Base-by-base conservation (phyloP, 164 flowering plant species). In the Kalanchoe fedtschenkoi region DNA sequence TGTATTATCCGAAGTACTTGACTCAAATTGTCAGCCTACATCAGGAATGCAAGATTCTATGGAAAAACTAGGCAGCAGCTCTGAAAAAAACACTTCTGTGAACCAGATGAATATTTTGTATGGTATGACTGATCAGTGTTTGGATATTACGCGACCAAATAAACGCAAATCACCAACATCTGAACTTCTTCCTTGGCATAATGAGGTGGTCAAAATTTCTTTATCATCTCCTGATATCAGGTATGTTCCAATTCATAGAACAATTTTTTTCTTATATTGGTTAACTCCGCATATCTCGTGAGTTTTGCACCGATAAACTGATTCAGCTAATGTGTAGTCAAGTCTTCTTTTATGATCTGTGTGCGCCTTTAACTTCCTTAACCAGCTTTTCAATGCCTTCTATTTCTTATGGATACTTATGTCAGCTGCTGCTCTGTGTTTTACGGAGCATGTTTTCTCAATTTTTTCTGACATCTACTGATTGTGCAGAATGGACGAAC, bases 401-500 rank as follows among this genome's bases (percentile, higher is more conserved):
- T 19, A 44, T 44, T n/a, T 7, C 9, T 44, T 44, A 2, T 19
- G 10, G 22, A 17, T n/a, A n/a, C 51, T 44, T 9, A 0, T 44
- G 15, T 19, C 51, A 17, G 9, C 51, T 44, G 51, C 21, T 17
- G 13, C 56, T 51, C 32, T 5, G 14, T 26, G 32, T 26, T 51
- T 5, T 28, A 3, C 13, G 32, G 56, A 24, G 67, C 65, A 74
- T 85, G 51, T 77, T 75, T 64, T 72, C 57, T 65, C 78, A 22
- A 68, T 69, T 63, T 62, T 75, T 58, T 73, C 74, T 65, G 80
- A 70, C 19, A 72, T 72, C 67, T 81, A 73, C 53, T 35, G 7
- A 69, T 57, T 68, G 53, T 69, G 72, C 83, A 91, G 97, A 56
- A 60, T 66, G 67, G 79, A 83, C 46, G 91, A 79, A 71, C 58